Conservation (phyloP, 345 rosid species). For the Eucalyptus sp. region DNA sequence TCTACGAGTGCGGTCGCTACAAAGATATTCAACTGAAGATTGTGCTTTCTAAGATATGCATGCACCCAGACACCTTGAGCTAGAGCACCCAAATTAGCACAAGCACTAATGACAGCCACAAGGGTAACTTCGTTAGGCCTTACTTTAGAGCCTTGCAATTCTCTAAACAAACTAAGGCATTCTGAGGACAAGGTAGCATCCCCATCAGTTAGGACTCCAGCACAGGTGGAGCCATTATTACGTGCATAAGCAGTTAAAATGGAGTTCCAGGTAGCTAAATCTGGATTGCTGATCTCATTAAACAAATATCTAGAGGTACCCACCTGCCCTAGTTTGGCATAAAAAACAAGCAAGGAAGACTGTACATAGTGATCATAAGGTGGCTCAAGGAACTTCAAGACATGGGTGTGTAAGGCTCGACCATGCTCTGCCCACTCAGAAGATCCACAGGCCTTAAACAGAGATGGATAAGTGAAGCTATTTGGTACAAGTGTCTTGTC, state of each 20-base stretch:
- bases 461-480: slow-evolving; percentile 52
- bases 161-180: slow-evolving; percentile 23
- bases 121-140: slow-evolving; percentile 56
- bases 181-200: background rate
- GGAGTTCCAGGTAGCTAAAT: slow-evolving; percentile 60
- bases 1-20: slow-evolving; percentile 39
- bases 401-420: slow-evolving; percentile 44
- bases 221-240: background rate
- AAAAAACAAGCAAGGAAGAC: slow-evolving; percentile 43
- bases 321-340: slow-evolving; percentile 35
- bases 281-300: slow-evolving; percentile 33
- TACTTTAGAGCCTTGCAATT: slow-evolving; percentile 24
- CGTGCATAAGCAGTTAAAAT: slow-evolving; percentile 41
- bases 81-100: slow-evolving; percentile 43
- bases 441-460: slow-evolving; percentile 43
- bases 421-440: slow-evolving; percentile 29
- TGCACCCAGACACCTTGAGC: slow-evolving; percentile 46
- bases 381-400: slow-evolving; percentile 35
- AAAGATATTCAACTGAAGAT: slow-evolving; percentile 28
- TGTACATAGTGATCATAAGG: slow-evolving; percentile 35
- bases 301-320: slow-evolving; percentile 37
- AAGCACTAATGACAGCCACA: slow-evolving; percentile 43
- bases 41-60: slow-evolving; percentile 25
- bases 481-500: slow-evolving; percentile 22
- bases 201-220: background rate